Conservation (phyloP, 1,284 basidiomycete species). For the Vanrija pseudolonga region DNA sequence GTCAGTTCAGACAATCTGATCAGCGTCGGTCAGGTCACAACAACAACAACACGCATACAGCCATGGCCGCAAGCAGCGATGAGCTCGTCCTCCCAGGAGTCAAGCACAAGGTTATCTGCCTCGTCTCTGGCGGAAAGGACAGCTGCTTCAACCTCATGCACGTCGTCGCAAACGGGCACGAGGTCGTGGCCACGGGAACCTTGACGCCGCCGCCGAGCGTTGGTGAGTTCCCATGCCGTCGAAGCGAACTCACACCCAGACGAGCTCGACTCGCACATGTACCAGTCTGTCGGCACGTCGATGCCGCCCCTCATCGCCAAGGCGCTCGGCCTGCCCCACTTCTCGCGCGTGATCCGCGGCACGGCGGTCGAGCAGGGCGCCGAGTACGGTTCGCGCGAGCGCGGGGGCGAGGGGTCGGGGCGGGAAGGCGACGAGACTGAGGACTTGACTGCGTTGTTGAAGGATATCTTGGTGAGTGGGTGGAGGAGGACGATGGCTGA, state of each 20-base stretch:
- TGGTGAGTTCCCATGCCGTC: slow-evolving; percentile 56
- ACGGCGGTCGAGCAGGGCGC: slow-evolving; percentile 72
- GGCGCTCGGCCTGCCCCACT: slow-evolving; percentile 82
- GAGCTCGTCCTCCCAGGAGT: slow-evolving; percentile 20
- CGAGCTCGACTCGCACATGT: slow-evolving; percentile 98
- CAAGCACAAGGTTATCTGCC: slow-evolving; percentile 73
- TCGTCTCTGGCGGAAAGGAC: slow-evolving; percentile 97
- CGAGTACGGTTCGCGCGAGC: slow-evolving; percentile 68
- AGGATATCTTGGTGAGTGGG: slow-evolving; percentile 75
- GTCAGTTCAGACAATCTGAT: not conserved
- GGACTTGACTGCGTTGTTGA: slow-evolving; percentile 77
- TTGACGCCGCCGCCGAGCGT: slow-evolving; percentile 77
- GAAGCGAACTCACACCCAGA: slow-evolving; percentile 55
- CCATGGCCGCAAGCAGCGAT: not conserved
- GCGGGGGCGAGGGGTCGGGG: slow-evolving; percentile 51
- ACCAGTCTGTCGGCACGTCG: slow-evolving; percentile 96
- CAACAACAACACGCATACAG: not conserved
- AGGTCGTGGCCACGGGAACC: slow-evolving; percentile 84
- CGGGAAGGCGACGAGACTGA: slow-evolving; percentile 89
- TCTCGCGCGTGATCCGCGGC: slow-evolving; percentile 74
- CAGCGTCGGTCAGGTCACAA: not conserved
- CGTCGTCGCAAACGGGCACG: slow-evolving; percentile 79
- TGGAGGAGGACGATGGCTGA: not conserved
- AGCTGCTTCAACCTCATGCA: slow-evolving; percentile 95
- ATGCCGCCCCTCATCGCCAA: slow-evolving; percentile 82